Percentiles rank a stretch among this genome's conserved stretches.
phyloP scores from a whole-genome alignment of 2,329 filamentous ascomycete genomes.

The Triangularia verruculosa region DNA sequence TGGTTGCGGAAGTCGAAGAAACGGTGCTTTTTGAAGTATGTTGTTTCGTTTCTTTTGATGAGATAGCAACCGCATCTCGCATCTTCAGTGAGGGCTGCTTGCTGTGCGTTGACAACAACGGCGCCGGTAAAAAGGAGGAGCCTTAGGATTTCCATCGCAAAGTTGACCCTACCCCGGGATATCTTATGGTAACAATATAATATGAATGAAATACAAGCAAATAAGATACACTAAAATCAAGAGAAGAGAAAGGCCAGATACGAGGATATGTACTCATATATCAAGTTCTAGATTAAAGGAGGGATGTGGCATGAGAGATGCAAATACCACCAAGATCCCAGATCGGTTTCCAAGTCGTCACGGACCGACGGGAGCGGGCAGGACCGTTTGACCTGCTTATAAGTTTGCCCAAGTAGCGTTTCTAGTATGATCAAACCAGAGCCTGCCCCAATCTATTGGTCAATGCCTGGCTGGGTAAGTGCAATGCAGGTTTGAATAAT shows the following conservation, averaged over 20 bases:
- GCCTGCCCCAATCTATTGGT: slow-evolving; percentile 21
- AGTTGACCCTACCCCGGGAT: neutral
- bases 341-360: neutral
- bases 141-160: neutral
- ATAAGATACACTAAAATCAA: neutral
- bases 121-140: slow-evolving; percentile 14
- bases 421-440: slow-evolving; percentile 4
- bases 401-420: neutral
- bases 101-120: slow-evolving; percentile 7
- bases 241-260: neutral
- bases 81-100: slow-evolving; percentile 30
- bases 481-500: slow-evolving; percentile 11
- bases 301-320: neutral
- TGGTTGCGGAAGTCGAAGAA: slow-evolving; percentile 52
- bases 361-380: neutral
- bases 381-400: neutral
- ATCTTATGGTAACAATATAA: neutral
- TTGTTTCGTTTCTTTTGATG: slow-evolving; percentile 43
- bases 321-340: neutral
- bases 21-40: slow-evolving; percentile 44
- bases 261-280: neutral
- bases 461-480: slow-evolving; percentile 17
- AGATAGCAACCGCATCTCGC: slow-evolving; percentile 46
- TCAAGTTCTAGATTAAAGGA: neutral
- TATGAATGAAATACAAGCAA: neutral